These are phyloP conservation scores for Colletotrichum brevisporum DNA, from an alignment of 2,329 filamentous ascomycete species.

Conservation along the genomic window DNA sequence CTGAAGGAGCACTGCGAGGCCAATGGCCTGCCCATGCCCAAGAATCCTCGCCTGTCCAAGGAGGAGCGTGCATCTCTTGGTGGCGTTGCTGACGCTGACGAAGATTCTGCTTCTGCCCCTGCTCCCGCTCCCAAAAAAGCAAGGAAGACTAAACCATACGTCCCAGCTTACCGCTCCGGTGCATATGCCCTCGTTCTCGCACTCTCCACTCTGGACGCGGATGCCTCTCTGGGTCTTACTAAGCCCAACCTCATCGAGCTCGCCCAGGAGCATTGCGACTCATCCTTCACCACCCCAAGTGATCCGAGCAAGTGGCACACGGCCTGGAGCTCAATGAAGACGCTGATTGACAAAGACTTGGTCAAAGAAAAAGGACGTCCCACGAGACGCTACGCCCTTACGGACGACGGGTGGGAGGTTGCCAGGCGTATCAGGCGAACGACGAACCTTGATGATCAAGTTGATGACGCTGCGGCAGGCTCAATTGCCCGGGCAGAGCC, in stretches of 20 bases:
- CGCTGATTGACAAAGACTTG: slow-evolving; percentile 78
- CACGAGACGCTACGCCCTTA: slow-evolving; percentile 76
- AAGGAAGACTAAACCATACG: slow-evolving; percentile 75
- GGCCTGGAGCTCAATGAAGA: slow-evolving; percentile 88
- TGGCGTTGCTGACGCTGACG: slow-evolving; percentile 54
- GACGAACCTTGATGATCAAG: slow-evolving; percentile 42
- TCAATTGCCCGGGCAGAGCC: slow-evolving; percentile 14
- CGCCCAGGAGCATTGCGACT: slow-evolving; percentile 80
- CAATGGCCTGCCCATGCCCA: slow-evolving; percentile 78
- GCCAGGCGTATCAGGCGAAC: slow-evolving; percentile 74
- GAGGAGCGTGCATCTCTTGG: slow-evolving; percentile 47
- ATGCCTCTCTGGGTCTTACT: slow-evolving; percentile 69
- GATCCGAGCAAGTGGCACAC: slow-evolving; percentile 81
- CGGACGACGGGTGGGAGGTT: slow-evolving; percentile 84
- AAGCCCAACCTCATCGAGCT: slow-evolving; percentile 78
- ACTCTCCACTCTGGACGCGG: slow-evolving; percentile 71
- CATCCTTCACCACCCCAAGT: slow-evolving; percentile 77
- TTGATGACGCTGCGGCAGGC: slow-evolving; percentile 39
- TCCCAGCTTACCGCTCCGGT: slow-evolving; percentile 80
- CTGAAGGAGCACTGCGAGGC: slow-evolving; percentile 73
- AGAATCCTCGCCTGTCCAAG: slow-evolving; percentile 61
- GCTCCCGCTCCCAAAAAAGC: slow-evolving; percentile 68
- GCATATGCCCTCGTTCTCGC: slow-evolving; percentile 80
- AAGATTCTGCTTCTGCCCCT: slow-evolving; percentile 35
- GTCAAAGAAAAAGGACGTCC: slow-evolving; percentile 80